Base-by-base conservation (phyloP, 371 early-diverging fungal genomes). In the Rhizopus delemar region DNA sequence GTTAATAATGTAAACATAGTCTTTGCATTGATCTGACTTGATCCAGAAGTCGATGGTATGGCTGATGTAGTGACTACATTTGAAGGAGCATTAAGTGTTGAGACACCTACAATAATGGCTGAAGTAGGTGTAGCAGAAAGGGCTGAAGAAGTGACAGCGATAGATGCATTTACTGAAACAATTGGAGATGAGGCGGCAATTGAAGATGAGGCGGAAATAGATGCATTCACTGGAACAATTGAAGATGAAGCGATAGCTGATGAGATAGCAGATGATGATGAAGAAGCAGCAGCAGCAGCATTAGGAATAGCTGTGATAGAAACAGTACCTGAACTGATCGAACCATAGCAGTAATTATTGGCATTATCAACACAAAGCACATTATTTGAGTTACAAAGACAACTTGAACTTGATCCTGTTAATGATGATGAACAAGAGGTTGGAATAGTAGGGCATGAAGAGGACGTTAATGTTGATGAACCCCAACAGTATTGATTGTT, bases 291-390 rank as follows among this genome's bases (percentile, higher is more conserved):
- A 41, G 45, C 35, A 35, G 62, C 45, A 43, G 60, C 66, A 32
- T 62, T 50, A 49, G 71, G 71, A 45, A 70, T 43, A 52, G 68
- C 29, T 22, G 45, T 33, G 43, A 65, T 12, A 41, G 61, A 13
- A 29, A 68, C 68, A 22, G 52, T 16, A 32, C 41, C 11, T 16
- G 45, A 52, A 16, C 36, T 48, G 38, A 63, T 38, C 6, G 56
- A 22, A 33, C 69, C 78, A 64, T 74, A 77, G 41, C 78, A 77
- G 48, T 77, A 77, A 41, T 72, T 70, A 46, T 72, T 70, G 45
- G 62, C 63, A 13, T 67, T 59, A 46, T 74, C 74, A 22, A 76
- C 76, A 57, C 79, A 76, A n/a, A 79, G 73, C 11, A 79, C 61
- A 32, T 63, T 64, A 34, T 53, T 52, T 3, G 36, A 31, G 41